Base-by-base conservation (phyloP, 202 grass and related monocot species). In the Setaria viridis region DNA sequence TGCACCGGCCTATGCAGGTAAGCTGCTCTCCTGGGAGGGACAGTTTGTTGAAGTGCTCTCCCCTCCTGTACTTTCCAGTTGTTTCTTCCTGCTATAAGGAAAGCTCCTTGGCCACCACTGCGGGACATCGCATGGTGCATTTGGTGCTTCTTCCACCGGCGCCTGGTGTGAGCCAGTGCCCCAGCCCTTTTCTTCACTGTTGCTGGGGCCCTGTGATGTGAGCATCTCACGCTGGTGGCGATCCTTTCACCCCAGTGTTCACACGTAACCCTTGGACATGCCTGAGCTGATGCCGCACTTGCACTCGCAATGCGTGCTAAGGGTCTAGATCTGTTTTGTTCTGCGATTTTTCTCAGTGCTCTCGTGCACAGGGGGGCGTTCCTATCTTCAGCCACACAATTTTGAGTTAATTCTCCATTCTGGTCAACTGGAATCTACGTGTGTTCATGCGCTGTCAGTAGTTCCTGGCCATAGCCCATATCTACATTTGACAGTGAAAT, bases 191-290 rank as follows among this genome's bases (percentile, higher is more conserved):
- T 75, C 7, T 72, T 62, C 56, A 63, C 87, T 92, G 90, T 89
- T 89, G 53, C 79, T 80, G 70, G 87, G 76, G 30, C 84, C 80
- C 87, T 84, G 80, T 84, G 80, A 92, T 89, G 87, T 89, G 87
- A 89, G 80, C 90, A 84, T 89, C 90, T 77, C 87, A 73, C 42
- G 17, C 70, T 89, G 80, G 84, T 86, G 86, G 55, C 6, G 16
- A 41, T 5, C 58, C 79, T 85, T 88, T 85, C 77, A 74, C 71
- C 66, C 50, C 19, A 20, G 21, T 29, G 72, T 91, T 82, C 89
- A 91, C 86, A 85, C 82, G 59, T 82, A 29, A 29, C 30, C 64
- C 67, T 50, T 77, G 29, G 85, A 70, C 58, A 73, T 16, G 2
- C 35, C 37, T 85, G 58, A 85, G 71, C 56, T 78, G 85, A 67